Percentiles rank a stretch among this genome's conserved stretches.
Evolutionary conservation across 164 flowering plant genomes (phyloP).

Genomic region (Annona cherimola): DNA sequence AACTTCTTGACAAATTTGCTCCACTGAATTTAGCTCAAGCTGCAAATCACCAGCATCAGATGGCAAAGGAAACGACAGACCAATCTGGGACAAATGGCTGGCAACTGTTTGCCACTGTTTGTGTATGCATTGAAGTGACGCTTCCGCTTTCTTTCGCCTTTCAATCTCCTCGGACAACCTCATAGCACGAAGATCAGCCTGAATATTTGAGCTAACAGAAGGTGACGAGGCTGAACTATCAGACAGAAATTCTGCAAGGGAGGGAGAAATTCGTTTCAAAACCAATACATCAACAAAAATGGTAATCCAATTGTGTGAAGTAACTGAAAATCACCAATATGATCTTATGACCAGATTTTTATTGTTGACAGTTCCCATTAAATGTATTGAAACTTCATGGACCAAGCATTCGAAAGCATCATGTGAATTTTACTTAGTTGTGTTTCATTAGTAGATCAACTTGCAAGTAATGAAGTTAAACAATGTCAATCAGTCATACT

Average conservation of each 20-base stretch:
- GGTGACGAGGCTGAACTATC: conserved; percentile 4
- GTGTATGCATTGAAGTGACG: conserved; percentile 42
- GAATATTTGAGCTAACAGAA: conserved; percentile 24
- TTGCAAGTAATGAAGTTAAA: not conserved
- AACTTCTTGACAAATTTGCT: conserved; percentile 52
- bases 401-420: not conserved
- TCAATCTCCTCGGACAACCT: conserved; percentile 73
- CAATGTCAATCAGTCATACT: not conserved
- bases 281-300: not conserved
- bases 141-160: conserved; percentile 79
- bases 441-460: not conserved
- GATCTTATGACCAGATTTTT: not conserved
- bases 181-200: conserved; percentile 60
- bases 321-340: not conserved
- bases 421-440: not conserved
- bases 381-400: not conserved
- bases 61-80: conserved; percentile 48
- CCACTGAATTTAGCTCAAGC: conserved; percentile 30
- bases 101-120: conserved; percentile 55
- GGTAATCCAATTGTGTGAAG: not conserved
- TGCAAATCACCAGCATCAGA: conserved; percentile 17
- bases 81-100: conserved; percentile 44
- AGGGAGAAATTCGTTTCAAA: not conserved
- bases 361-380: too few species aligned
- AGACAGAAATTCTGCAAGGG: conserved; percentile 1